Percentiles rank a stretch among this genome's conserved stretches.
Evolutionary conservation across 495 filamentous ascomycete genomes (phyloP).

Genomic region (Neurospora hispaniola): DNA sequence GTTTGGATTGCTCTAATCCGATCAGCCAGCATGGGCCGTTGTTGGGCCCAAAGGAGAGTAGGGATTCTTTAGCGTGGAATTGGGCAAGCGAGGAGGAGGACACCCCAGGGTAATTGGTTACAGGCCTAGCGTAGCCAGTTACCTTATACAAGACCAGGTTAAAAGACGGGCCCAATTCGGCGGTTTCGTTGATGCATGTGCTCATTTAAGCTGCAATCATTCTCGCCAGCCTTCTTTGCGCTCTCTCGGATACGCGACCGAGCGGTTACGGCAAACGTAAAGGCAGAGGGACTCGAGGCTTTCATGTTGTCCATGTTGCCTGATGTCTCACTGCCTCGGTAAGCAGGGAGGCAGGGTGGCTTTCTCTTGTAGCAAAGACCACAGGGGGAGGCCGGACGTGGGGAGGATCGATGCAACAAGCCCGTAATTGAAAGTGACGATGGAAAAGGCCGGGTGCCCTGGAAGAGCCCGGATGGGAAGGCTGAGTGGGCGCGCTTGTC

Average conservation of each 20-base stretch:
- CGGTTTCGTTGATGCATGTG: background rate
- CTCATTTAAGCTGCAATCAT: background rate
- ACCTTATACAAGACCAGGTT: background rate
- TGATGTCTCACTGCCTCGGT: background rate
- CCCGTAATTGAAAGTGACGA: background rate
- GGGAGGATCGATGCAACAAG: background rate
- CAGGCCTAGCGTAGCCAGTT: background rate
- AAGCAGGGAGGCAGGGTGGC: background rate
- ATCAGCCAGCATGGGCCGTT: conserved; percentile 4
- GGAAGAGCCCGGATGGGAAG: background rate
- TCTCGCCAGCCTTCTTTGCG: background rate
- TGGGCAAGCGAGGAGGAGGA: background rate
- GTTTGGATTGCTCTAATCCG: conserved; percentile 11
- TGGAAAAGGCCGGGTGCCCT: background rate
- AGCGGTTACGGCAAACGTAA: background rate
- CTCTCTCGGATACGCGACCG: background rate
- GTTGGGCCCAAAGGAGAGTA: background rate
- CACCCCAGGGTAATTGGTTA: background rate
- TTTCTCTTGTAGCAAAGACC: background rate
- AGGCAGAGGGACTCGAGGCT: background rate
- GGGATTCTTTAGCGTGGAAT: background rate
- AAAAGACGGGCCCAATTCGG: background rate
- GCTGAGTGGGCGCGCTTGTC: background rate
- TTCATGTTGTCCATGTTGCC: background rate
- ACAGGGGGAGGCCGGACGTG: background rate